Evolutionary conservation across 2,329 filamentous ascomycete species (phyloP).

Genomic region (Ceratocystiopsis minuta): DNA sequence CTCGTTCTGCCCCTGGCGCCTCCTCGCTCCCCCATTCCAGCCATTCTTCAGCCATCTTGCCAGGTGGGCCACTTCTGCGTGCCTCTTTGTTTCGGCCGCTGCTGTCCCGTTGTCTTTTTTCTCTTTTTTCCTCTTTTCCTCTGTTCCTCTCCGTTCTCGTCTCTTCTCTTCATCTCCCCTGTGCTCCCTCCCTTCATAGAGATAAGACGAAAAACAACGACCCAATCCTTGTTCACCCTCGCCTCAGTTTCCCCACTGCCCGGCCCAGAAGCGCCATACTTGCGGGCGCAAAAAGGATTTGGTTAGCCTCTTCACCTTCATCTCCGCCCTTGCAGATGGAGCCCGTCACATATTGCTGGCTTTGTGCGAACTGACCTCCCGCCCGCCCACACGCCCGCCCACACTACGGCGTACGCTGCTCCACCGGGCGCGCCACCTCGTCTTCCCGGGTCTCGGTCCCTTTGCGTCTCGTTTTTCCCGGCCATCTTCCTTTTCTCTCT

Average conservation of each 20-base stretch:
- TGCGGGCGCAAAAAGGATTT: no score
- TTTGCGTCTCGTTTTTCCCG: not conserved
- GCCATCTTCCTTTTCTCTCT: not conserved
- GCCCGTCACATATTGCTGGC: no score
- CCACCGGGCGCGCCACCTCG: no score
- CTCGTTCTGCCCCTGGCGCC: not conserved
- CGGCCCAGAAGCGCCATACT: no score
- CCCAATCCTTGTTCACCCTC: no score
- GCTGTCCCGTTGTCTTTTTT: not conserved
- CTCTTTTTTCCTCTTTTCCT: not conserved
- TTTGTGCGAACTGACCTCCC: not conserved
- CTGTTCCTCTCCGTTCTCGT: not conserved
- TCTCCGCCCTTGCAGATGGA: not conserved
- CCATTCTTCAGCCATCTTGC: not conserved
- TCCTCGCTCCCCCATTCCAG: conserved; percentile 1
- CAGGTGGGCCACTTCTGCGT: not conserved
- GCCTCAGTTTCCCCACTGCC: no score
- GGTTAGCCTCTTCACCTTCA: no score
- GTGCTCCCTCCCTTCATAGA: not conserved
- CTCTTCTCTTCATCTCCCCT: not conserved
- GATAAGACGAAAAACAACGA: no score
- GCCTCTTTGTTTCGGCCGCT: not conserved
- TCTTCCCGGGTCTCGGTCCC: not conserved
- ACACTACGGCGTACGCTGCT: no score
- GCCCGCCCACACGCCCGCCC: no score